These are phyloP conservation scores for Agaricus sinodeliciosus DNA, from an alignment of 768 basidiomycete genomes.

Conservation along the genomic window DNA sequence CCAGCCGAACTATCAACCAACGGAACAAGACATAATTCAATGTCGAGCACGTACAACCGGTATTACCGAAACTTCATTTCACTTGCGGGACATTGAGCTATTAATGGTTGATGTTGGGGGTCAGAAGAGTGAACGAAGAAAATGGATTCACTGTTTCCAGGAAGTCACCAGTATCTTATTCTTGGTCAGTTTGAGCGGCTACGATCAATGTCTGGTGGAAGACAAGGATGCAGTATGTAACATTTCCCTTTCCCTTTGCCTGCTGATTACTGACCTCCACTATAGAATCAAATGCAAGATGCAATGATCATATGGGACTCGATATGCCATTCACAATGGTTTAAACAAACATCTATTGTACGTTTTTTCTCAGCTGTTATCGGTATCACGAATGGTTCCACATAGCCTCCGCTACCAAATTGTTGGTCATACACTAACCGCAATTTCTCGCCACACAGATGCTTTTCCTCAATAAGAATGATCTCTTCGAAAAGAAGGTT, in stretches of 20 bases:
- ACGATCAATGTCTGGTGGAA: constrained; percentile 91
- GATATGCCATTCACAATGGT: constrained; percentile 97
- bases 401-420: constrained; percentile 8
- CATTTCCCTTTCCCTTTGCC: neutral
- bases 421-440: neutral
- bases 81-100: constrained; percentile 73
- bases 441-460: constrained; percentile 44
- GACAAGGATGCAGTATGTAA: constrained; percentile 79
- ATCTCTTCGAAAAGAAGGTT: constrained; percentile 86
- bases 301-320: constrained; percentile 99
- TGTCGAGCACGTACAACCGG: constrained; percentile 86
- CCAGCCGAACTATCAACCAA: constrained; percentile 61
- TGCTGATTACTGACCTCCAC: neutral
- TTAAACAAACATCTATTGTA: constrained; percentile 89
- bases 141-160: constrained; percentile 95
- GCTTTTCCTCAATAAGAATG: constrained; percentile 92
- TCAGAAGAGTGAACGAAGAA: constrained; percentile 88
- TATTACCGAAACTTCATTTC: constrained; percentile 84
- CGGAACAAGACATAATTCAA: constrained; percentile 83
- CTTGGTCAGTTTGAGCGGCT: constrained; percentile 85
- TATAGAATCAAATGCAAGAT: constrained; percentile 96
- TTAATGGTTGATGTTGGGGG: constrained; percentile 93
- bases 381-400: constrained; percentile 15
- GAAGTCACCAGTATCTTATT: constrained; percentile 93
- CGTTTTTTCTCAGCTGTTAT: constrained; percentile 19